Base-by-base conservation (phyloP, 139 green algal species). In the Chlorella sp. region DNA sequence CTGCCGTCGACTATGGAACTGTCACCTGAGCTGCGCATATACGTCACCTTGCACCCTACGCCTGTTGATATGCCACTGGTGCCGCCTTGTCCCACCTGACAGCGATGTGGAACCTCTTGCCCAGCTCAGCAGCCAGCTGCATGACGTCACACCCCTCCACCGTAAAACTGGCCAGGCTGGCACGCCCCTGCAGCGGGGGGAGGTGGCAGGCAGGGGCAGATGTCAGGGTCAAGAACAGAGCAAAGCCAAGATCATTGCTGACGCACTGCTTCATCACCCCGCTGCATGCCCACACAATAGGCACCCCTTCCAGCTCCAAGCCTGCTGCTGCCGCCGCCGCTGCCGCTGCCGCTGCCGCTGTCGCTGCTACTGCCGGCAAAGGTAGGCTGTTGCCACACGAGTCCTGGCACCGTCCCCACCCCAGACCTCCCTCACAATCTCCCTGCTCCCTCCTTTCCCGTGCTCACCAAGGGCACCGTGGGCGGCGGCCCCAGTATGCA, bases 71-170 rank as follows among this genome's bases (percentile, higher is more conserved):
- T 34, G 37, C 37, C 16, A 71, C 64, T 18, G 7, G 64, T 78
- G 71, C 71, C 30, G 71, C 71, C 71, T 12, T 18, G 71, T 36
- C 84, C 18, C 93, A 96, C 69, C 97, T 91, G 83, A 99, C 95
- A 9, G 97, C 97, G 3, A 99, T 94, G 40, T 96, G 97, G 68
- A 93, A 81, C 16, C 86, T 71, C 16, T 89, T 77, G 88, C 99
- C 96, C 28, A 99, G 92, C n/a, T 99, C 86, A 5, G 96, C 98
- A 0, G 95, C 96, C 48, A 99, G 80, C 89, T 99, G 97, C 28
- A 95, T 98, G 5, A 97, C 93, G 91, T 99, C 97, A 75, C 99
- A 81, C 9, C 96, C 97, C 34, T 97, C 94, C 18, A 99, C 94
- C 81, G 98, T 98, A 93, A 99, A 99, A 26, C 95, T 87, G 64